Base-by-base conservation (phyloP, 768 basidiomycete genomes). In the Suillus subalutaceus region DNA sequence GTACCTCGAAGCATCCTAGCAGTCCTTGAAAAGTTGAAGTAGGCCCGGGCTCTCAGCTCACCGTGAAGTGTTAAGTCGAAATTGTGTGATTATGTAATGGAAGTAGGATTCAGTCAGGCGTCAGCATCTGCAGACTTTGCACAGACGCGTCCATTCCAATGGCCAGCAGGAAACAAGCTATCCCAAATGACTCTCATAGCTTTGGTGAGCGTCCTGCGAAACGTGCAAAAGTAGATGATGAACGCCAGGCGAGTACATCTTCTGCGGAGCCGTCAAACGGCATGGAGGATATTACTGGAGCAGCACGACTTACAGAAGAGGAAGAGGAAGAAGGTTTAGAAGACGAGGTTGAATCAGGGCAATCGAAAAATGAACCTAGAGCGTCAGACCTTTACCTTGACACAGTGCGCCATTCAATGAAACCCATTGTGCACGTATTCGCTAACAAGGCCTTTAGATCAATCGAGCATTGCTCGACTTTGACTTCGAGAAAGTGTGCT, bases 401-500 rank as follows among this genome's bases (percentile, higher is more conserved):
- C 81, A 97, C 96, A 66, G 96, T 92, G 79, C 76, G 90, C 79
- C 66, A 65, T 48, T 23, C 62, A 20, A 18, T 37, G 67, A 70
- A 53, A 67, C 63, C 64, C 63, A 69, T 59, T 20, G 16, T 18
- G 30, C 64, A 53, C 56, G 37, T 68, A 20, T 32, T 32, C 26
- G 41, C 59, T 60, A 30, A 20, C 61, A 56, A 48, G 64, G 41
- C 30, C n/a, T 38, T 65, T 74, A 98, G 96, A 93, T 99, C 69
- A 95, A 97, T 77, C 87, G 97, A 67, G 87, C 86, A 57, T 84
- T 88, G 55, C 87, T 99, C 65, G 97, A 99, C 79, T 99, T 99
- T 79, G 97, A 99, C 80, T 99, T 99, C 72, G 97, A 99, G 81
- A 96, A 97, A 83, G 87, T 99, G 35, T 99, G 97, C 84, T 98